A percentile compares a stretch with the other conserved stretches of the same genome.
Conservation (phyloP, 2,329 filamentous ascomycete genomes). For the Fusarium nanum region DNA sequence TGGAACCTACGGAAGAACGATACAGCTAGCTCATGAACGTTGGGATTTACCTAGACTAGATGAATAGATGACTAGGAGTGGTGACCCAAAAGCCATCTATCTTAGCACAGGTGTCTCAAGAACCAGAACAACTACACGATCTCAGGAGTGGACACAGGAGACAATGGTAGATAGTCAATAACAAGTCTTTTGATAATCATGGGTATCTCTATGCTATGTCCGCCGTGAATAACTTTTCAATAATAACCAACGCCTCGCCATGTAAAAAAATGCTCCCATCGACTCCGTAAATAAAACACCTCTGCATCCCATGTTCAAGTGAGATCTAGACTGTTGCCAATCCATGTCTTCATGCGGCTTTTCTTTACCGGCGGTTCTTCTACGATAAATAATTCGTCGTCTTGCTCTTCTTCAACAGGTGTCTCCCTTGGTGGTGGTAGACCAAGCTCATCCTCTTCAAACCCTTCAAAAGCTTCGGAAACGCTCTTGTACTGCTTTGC, state of each 20-base stretch:
- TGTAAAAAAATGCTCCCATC: neutral
- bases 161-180: constrained; percentile 1
- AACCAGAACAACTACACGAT: neutral
- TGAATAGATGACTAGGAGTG: neutral
- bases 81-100: neutral
- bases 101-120: neutral
- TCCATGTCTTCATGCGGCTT: constrained; percentile 3
- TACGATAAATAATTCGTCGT: constrained; percentile 48
- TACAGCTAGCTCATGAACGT: neutral
- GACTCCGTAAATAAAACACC: constrained; percentile 2
- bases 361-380: constrained; percentile 42
- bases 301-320: constrained; percentile 6
- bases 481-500: constrained; percentile 46
- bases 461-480: constrained; percentile 47
- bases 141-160: neutral
- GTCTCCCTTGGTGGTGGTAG: neutral
- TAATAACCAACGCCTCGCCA: constrained; percentile 15
- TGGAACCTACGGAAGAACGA: neutral
- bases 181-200: constrained; percentile 15
- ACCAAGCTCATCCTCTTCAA: constrained; percentile 12
- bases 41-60: neutral
- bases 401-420: constrained; percentile 9
- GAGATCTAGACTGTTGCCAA: constrained; percentile 5
- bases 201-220: constrained; percentile 40
- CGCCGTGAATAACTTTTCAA: constrained; percentile 22